Evolutionary conservation across 2,329 filamentous ascomycete species (phyloP).

Genomic region (Sclerotinia borealis): DNA sequence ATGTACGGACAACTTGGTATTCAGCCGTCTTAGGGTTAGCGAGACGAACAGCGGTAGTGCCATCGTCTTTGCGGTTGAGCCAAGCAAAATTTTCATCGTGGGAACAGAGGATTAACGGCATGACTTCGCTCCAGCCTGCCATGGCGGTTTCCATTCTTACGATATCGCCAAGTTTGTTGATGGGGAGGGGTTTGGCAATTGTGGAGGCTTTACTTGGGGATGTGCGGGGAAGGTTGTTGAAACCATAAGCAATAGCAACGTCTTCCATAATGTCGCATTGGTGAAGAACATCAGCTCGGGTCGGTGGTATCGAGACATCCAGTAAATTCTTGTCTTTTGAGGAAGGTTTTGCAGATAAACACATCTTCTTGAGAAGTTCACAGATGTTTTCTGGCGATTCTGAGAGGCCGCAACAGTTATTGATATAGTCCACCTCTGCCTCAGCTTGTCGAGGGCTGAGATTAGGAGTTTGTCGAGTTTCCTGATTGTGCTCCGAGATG

Average conservation of each 20-base stretch:
- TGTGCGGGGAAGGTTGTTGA: constrained; percentile 86
- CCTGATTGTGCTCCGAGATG: constrained; percentile 81
- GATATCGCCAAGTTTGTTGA: constrained; percentile 95
- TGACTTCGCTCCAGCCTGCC: constrained; percentile 92
- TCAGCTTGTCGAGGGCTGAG: constrained; percentile 69
- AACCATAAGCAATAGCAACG: constrained; percentile 91
- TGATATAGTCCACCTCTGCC: constrained; percentile 89
- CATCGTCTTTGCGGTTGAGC: constrained; percentile 86
- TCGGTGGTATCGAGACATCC: constrained; percentile 79
- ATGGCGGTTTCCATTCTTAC: constrained; percentile 84
- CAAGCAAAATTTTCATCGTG: constrained; percentile 97
- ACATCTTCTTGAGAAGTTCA: constrained; percentile 81
- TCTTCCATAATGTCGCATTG: constrained; percentile 99
- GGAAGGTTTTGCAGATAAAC: constrained; percentile 73
- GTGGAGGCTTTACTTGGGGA: constrained; percentile 83
- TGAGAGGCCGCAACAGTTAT: constrained; percentile 79
- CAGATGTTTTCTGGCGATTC: constrained; percentile 71
- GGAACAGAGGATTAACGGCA: constrained; percentile 93
- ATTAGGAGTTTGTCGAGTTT: constrained; percentile 75
- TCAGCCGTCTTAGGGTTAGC: constrained; percentile 91
- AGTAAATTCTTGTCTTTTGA: constrained; percentile 62
- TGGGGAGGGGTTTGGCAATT: constrained; percentile 75
- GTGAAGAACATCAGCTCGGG: constrained; percentile 89
- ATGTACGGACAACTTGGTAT: constrained; percentile 89
- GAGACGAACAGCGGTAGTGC: constrained; percentile 73